Percentiles rank a stretch among this genome's conserved stretches.
Conservation (phyloP, 192 early-diverging fungal genomes). For the Phycomyces nitens region DNA sequence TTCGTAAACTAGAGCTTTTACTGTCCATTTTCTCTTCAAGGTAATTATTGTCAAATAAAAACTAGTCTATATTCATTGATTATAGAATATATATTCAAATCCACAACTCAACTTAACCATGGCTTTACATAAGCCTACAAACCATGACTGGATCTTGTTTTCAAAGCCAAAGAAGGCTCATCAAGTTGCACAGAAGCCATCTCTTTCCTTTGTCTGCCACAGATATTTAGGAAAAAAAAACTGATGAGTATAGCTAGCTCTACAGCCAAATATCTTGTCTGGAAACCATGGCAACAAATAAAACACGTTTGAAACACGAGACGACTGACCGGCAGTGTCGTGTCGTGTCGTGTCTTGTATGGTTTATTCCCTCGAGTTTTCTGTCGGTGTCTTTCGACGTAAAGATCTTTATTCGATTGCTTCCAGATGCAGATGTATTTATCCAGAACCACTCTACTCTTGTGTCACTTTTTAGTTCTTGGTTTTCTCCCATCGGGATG, state of each 20-base stretch:
- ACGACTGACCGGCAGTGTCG: conserved; percentile 35
- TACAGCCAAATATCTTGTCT: conserved; percentile 77
- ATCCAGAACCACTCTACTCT: conserved; percentile 47
- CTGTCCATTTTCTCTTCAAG: conserved; percentile 52
- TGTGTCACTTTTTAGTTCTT: conserved; percentile 59
- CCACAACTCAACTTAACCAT: background rate
- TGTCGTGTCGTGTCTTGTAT: conserved; percentile 59
- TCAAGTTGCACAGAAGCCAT: conserved; percentile 33
- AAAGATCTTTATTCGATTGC: conserved; percentile 52
- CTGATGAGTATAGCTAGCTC: conserved; percentile 51
- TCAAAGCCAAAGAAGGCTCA: conserved; percentile 49
- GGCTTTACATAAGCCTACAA: conserved; percentile 49
- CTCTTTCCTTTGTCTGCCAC: too few species aligned
- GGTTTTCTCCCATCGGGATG: conserved; percentile 65
- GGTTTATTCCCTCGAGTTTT: conserved; percentile 63
- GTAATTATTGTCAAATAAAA: conserved; percentile 11
- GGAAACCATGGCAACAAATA: conserved; percentile 66
- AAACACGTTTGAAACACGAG: conserved; percentile 43
- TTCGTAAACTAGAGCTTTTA: conserved; percentile 62
- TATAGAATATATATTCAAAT: too few species aligned
- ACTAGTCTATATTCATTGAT: too few species aligned
- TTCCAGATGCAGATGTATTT: conserved; percentile 44
- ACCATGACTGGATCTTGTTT: conserved; percentile 71
- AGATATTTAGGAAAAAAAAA: too few species aligned
- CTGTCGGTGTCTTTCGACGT: conserved; percentile 60